Evolutionary conservation across 2,329 filamentous ascomycete species (phyloP).

Genomic region (Monosporascus sp.): DNA sequence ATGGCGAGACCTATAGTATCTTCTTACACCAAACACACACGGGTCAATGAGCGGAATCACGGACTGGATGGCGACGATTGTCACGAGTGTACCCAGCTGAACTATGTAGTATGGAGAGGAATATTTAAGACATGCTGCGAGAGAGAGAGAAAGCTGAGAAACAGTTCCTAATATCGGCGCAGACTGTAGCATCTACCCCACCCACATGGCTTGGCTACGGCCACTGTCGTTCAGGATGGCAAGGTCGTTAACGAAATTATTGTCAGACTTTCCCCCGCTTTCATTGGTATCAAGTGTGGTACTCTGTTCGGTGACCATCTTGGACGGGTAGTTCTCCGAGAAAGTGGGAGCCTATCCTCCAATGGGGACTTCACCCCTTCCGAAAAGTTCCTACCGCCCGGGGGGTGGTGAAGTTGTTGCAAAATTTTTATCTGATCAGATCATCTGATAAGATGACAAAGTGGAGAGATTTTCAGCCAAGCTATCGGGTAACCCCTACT

Average conservation of each 20-base stretch:
- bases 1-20: slow-evolving; percentile 2
- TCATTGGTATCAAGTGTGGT: too few species aligned
- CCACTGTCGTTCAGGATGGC: too few species aligned
- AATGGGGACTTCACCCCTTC: slow-evolving; percentile 4
- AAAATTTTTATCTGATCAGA: neutral
- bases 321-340: neutral
- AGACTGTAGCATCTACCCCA: neutral
- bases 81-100: neutral
- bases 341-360: neutral
- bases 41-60: neutral
- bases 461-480: too few species aligned
- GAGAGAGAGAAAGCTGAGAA: neutral
- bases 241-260: neutral
- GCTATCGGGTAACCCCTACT: too few species aligned
- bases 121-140: too few species aligned
- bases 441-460: neutral
- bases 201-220: neutral
- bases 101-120: neutral
- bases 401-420: neutral
- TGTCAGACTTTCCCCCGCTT: neutral
- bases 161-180: neutral
- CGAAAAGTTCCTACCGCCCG: neutral
- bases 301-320: too few species aligned
- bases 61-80: neutral
- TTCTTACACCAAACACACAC: neutral